These are phyloP conservation scores for Candida sithepensis DNA, from an alignment of 805 yeast species.

Conservation along the genomic window DNA sequence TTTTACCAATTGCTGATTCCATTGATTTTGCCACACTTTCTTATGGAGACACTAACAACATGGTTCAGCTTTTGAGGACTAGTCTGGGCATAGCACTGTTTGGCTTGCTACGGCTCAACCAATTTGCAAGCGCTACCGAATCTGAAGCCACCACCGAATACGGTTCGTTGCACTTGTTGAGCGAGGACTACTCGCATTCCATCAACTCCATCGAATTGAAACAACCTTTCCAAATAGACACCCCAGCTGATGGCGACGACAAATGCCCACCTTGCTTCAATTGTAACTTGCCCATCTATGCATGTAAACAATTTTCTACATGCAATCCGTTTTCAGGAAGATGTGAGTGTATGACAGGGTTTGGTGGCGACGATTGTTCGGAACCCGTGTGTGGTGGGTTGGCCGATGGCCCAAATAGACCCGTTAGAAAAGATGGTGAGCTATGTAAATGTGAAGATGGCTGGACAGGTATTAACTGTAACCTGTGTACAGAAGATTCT, in stretches of 20 bases:
- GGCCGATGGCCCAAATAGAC: conserved; percentile 61
- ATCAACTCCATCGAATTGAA: not conserved
- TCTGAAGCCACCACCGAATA: not conserved
- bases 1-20: no score
- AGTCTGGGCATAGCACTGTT: not conserved
- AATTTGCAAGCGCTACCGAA: not conserved
- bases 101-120: not conserved
- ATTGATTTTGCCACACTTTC: not conserved
- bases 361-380: conserved; percentile 90
- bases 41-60: not conserved
- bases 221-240: not conserved
- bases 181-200: not conserved
- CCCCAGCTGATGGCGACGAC: conserved; percentile 22
- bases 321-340: conserved; percentile 87
- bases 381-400: conserved; percentile 85
- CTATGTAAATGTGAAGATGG: conserved; percentile 77
- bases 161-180: not conserved
- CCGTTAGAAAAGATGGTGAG: conserved; percentile 49
- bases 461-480: conserved; percentile 95
- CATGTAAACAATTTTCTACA: conserved; percentile 84
- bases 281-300: conserved; percentile 87
- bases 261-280: conserved; percentile 91
- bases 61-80: not conserved
- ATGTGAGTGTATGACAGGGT: conserved; percentile 91
- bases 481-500: conserved; percentile 67